Evolutionary conservation across 1,284 basidiomycete genomes (phyloP).

Genomic region (Cutaneotrichosporon daszewskae): DNA sequence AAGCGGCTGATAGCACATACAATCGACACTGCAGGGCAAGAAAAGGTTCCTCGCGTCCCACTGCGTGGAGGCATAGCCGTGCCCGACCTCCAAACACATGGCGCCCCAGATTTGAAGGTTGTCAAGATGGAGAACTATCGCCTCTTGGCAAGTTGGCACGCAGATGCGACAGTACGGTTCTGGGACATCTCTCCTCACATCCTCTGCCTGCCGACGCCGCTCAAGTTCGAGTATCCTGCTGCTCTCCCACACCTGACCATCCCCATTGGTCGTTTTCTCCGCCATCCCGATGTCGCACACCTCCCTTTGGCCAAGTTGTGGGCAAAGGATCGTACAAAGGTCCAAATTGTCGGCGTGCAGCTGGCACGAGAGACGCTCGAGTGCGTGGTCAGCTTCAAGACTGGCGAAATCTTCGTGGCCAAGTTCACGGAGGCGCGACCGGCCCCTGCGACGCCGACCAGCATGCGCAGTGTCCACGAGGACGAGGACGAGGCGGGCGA

Average conservation of each 20-base stretch:
- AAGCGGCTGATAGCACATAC: slow-evolving; percentile 39
- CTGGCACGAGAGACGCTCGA: slow-evolving; percentile 64
- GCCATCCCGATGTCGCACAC: slow-evolving; percentile 37
- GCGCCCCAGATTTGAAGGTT: slow-evolving; percentile 41
- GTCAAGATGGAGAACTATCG: slow-evolving; percentile 57
- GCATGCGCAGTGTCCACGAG: slow-evolving; percentile 12
- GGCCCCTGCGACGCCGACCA: not conserved
- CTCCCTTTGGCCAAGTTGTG: slow-evolving; percentile 40
- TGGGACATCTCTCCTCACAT: slow-evolving; percentile 60
- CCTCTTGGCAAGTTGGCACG: slow-evolving; percentile 61
- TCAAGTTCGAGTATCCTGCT: slow-evolving; percentile 56
- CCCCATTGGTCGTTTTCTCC: slow-evolving; percentile 53
- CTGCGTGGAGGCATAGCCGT: slow-evolving; percentile 45
- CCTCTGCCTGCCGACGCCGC: slow-evolving; percentile 51
- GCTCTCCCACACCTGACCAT: slow-evolving; percentile 61
- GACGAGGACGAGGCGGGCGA: slow-evolving; percentile 13
- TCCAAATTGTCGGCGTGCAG: slow-evolving; percentile 54
- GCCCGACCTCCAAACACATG: slow-evolving; percentile 39
- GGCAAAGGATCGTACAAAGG: slow-evolving; percentile 37
- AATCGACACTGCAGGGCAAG: slow-evolving; percentile 25
- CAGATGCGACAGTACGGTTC: slow-evolving; percentile 57
- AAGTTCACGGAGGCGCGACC: slow-evolving; percentile 50
- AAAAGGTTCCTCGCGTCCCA: slow-evolving; percentile 30
- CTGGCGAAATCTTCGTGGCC: slow-evolving; percentile 64
- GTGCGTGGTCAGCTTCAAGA: slow-evolving; percentile 57